These are phyloP conservation scores for Zasmidium citrigriseum DNA, from an alignment of 2,329 filamentous ascomycete species.

Conservation along the genomic window DNA sequence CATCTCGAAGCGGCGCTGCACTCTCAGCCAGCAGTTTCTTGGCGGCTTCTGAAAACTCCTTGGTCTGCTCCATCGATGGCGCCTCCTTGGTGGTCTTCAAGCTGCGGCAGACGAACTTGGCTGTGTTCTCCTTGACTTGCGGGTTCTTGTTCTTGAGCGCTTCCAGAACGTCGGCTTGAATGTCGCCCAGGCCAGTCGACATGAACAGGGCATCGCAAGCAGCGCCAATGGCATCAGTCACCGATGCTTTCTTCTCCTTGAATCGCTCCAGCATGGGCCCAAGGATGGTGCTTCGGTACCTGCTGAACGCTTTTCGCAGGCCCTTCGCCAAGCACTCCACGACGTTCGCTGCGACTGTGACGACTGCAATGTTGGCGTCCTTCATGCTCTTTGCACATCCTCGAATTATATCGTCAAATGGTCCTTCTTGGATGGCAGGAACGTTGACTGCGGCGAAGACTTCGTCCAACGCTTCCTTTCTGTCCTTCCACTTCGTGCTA, in stretches of 20 bases:
- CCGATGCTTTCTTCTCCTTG: slow-evolving; percentile 93
- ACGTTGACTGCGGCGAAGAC: slow-evolving; percentile 76
- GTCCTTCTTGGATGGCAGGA: slow-evolving; percentile 86
- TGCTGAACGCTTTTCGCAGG: slow-evolving; percentile 73
- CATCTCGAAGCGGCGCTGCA: slow-evolving; percentile 79
- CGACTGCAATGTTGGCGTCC: slow-evolving; percentile 94
- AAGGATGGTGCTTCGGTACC: slow-evolving; percentile 79
- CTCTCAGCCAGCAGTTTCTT: slow-evolving; percentile 92
- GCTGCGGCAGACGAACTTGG: slow-evolving; percentile 89
- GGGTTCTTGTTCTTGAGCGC: slow-evolving; percentile 94
- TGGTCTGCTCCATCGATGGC: slow-evolving; percentile 80
- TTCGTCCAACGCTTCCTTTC: slow-evolving; percentile 89
- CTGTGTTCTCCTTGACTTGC: slow-evolving; percentile 92
- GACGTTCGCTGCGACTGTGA: slow-evolving; percentile 89
- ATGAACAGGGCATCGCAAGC: slow-evolving; percentile 74
- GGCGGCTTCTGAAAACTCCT: slow-evolving; percentile 79
- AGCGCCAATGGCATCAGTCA: slow-evolving; percentile 82
- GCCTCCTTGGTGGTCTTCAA: slow-evolving; percentile 80
- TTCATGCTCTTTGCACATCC: slow-evolving; percentile 96
- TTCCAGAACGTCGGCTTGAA: slow-evolving; percentile 84
- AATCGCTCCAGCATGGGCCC: slow-evolving; percentile 89
- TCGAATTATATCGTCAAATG: slow-evolving; percentile 80
- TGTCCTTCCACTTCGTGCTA: slow-evolving; percentile 97
- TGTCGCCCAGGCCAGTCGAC: slow-evolving; percentile 74
- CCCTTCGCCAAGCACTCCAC: slow-evolving; percentile 88